Evolutionary conservation across 352 stramenopile genomes (phyloP), one percentile per base, ranked within the genome.

Genomic region (Globisporangium parvum): DNA sequence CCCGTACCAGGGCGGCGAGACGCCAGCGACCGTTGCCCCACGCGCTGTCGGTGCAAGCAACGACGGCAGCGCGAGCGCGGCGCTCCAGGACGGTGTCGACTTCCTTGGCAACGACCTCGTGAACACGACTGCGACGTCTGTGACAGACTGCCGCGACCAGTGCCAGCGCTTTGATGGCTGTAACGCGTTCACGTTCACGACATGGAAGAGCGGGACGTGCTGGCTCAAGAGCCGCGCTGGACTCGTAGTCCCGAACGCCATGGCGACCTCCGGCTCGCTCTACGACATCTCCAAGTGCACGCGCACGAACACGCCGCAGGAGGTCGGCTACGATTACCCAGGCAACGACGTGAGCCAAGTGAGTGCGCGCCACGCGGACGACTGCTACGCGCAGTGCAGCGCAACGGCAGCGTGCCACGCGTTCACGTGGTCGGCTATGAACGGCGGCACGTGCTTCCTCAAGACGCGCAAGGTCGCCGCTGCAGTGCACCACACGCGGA

Each of bases 91-190:
- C 33, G 59, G 62, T 53, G 60, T 72, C 10, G 66, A 77, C 55
- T 77, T 73, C 57, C 49, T 62, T 11, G 66, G 66, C 10, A 73
- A 68, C 59, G 66, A 77, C 55, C 55, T 77, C 28, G 60, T 60
- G 28, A 52, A 60, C 24, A 53, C 56, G 11, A 50, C 21, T 2
- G 48, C 45, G 8, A 18, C 41, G 6, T 64, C 59, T 0, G 23
- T 58, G 14, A 59, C 54, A 12, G 66, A 65, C 45, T 78, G 69
- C 51, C 66, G 62, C 45, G 59, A 41, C 6, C 47, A 67, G 26
- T 77, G 69, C 62, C 45, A 69, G 53, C 41, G 17, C 59, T 49
- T 12, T n/a, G 23, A 28, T 0, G 65, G 65, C 5, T 73, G 65
- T 15, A 69, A 69, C 28, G 65, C 65, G n/a, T 73, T 69, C 65